Base-by-base conservation (phyloP, 257 asterid genomes). In the Penstemon davidsonii region DNA sequence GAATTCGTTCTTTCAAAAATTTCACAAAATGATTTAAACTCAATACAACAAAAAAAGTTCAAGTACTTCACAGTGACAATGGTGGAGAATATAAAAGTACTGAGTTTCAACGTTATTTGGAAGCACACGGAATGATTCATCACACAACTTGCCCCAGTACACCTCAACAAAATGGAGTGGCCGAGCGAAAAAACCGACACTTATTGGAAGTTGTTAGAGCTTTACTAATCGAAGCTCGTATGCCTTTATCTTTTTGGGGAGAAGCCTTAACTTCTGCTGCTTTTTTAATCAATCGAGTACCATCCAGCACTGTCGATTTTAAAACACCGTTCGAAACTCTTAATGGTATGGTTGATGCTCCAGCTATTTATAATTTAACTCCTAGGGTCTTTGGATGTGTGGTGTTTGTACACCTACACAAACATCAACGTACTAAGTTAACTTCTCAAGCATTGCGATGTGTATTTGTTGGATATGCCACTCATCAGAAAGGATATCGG, bases 401-500 rank as follows among this genome's bases (percentile, higher is more conserved):
- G 7, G 75, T 46, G 7, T 70, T 70, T 52, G 68, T 59, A 0
- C 44, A 69, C 9, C 8, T 69, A 3, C 61, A 69, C 11, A 60
- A 61, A 51, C 11, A 4, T 3, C 5, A 6, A 2, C 9, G 18
- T 7, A 40, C 3, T 9, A 61, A 70, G 15, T 51, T 61, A 6
- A 36, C 12, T 8, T 13, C 55, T 5, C 11, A n/a, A 19, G 6
- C 42, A 8, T 25, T 33, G 60, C 3, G 42, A 15, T 55, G 41
- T 70, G 68, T 60, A 0, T 60, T 70, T 50, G 7, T 60, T 45
- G 33, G 75, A 0, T 60, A 60, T 70, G 55, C 68, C 7, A 25
- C 4, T 0, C 8, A 38, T 18, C 9, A 41, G 53, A 66, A 53
- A 4, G 53, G 62, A 1, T 67, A 41, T 15, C 11, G 7, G 49